A percentile compares a stretch with the other conserved stretches of the same genome.
Conservation (phyloP, 345 rosid species). For the Populus tremula region DNA sequence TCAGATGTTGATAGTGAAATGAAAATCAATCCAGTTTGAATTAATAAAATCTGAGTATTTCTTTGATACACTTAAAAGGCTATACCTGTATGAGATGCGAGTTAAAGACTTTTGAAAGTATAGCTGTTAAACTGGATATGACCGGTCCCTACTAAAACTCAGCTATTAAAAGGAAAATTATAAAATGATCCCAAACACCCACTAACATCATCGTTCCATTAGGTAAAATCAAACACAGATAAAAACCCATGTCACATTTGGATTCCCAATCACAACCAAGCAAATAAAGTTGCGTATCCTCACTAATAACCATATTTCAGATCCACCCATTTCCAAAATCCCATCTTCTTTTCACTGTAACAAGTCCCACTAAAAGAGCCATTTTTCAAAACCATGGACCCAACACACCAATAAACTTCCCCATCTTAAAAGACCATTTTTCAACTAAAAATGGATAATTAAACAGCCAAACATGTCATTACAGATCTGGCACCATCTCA, state of each 20-base stretch:
- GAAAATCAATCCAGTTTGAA: neutral
- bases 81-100: neutral
- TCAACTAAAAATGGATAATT: neutral
- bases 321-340: neutral
- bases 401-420: neutral
- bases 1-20: neutral
- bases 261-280: conserved; percentile 1
- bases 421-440: neutral
- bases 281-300: neutral
- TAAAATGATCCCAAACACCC: neutral
- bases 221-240: neutral
- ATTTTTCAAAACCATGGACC: neutral
- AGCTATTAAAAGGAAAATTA: neutral
- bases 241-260: neutral
- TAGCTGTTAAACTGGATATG: neutral
- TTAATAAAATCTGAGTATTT: neutral
- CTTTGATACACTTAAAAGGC: neutral
- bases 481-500: conserved; percentile 48
- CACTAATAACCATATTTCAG: neutral
- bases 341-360: neutral
- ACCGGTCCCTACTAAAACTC: neutral
- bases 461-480: neutral
- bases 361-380: neutral
- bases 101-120: neutral
- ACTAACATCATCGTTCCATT: neutral